phyloP scores from a whole-genome alignment of 2,329 filamentous ascomycete genomes.

The Salinomyces thailandicus region DNA sequence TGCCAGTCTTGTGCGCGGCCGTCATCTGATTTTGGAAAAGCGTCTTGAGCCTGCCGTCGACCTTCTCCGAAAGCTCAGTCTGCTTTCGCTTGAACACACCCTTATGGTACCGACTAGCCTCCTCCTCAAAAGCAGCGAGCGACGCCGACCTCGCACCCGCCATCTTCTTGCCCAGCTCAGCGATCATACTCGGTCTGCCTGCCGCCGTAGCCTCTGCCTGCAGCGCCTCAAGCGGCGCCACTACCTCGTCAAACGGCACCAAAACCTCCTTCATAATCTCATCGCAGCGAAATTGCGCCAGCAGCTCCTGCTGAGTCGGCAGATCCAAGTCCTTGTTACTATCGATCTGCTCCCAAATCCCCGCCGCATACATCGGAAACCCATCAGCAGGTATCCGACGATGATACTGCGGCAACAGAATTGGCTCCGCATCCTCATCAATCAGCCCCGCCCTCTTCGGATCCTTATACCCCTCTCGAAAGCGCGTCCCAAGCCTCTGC shows the following conservation, averaged over 20 bases:
- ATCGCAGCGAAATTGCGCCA: constrained; percentile 95
- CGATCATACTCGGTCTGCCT: constrained; percentile 64
- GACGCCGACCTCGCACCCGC: constrained; percentile 60
- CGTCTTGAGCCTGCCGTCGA: constrained; percentile 78
- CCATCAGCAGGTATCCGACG: constrained; percentile 91
- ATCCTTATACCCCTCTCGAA: constrained; percentile 69
- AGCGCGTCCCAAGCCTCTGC: constrained; percentile 66
- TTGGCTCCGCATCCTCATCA: constrained; percentile 63
- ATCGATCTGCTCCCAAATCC: constrained; percentile 96
- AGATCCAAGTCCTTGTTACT: constrained; percentile 97
- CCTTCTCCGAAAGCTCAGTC: constrained; percentile 71
- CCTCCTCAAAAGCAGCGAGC: constrained; percentile 74
- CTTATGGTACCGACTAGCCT: constrained; percentile 93
- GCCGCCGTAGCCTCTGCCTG: constrained; percentile 63
- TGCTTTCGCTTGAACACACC: constrained; percentile 82
- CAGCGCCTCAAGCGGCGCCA: constrained; percentile 73
- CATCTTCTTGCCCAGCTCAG: constrained; percentile 65
- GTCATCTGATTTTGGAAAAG: constrained; percentile 81
- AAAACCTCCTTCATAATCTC: constrained; percentile 89
- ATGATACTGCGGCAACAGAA: constrained; percentile 92
- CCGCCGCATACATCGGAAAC: constrained; percentile 87
- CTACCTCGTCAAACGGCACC: constrained; percentile 68
- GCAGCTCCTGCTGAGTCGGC: constrained; percentile 89
- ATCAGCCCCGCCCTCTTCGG: constrained; percentile 49
- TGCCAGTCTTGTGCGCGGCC: constrained; percentile 80